These are phyloP conservation scores for Phytophthora syringae DNA, from an alignment of 352 stramenopile genomes.

Conservation along the genomic window DNA sequence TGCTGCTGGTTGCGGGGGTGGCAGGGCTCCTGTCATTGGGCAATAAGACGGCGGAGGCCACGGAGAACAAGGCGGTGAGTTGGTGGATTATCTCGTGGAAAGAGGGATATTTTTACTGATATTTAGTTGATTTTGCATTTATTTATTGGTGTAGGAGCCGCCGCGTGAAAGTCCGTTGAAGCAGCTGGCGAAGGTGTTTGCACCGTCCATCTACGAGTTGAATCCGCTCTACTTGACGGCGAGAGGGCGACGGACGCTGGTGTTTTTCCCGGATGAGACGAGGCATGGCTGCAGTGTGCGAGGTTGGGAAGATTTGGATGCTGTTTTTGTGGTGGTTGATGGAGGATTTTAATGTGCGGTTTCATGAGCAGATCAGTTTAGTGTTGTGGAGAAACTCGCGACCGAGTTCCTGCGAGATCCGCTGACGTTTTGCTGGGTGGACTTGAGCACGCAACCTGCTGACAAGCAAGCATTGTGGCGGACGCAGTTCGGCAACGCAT, in stretches of 20 bases:
- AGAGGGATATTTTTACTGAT: too few relatives aligned
- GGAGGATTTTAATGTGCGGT: background rate
- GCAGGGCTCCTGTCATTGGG: slow-evolving; percentile 57
- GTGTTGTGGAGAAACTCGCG: slow-evolving; percentile 65
- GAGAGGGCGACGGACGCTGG: slow-evolving; percentile 56
- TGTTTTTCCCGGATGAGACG: slow-evolving; percentile 68
- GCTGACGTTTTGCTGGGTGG: slow-evolving; percentile 81
- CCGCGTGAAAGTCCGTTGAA: slow-evolving; percentile 41
- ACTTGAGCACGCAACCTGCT: slow-evolving; percentile 42
- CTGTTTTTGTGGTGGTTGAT: background rate
- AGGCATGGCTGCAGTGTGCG: slow-evolving; percentile 56
- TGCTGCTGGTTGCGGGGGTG: slow-evolving; percentile 47
- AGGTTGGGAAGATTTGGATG: slow-evolving; percentile 31
- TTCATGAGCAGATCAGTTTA: slow-evolving; percentile 71
- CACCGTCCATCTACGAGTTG: slow-evolving; percentile 72
- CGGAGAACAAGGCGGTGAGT: background rate
- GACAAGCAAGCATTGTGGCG: slow-evolving; percentile 53
- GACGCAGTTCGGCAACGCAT: slow-evolving; percentile 42
- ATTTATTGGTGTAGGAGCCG: slow-evolving; percentile 24
- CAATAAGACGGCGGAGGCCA: slow-evolving; percentile 23
- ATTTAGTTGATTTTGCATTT: too few relatives aligned
- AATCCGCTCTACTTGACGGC: slow-evolving; percentile 71
- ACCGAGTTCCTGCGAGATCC: slow-evolving; percentile 76
- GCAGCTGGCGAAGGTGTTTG: slow-evolving; percentile 72
- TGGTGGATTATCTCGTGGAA: too few relatives aligned